phyloP scores from a whole-genome alignment of 345 rosid species.

The Boechera retrofracta region DNA sequence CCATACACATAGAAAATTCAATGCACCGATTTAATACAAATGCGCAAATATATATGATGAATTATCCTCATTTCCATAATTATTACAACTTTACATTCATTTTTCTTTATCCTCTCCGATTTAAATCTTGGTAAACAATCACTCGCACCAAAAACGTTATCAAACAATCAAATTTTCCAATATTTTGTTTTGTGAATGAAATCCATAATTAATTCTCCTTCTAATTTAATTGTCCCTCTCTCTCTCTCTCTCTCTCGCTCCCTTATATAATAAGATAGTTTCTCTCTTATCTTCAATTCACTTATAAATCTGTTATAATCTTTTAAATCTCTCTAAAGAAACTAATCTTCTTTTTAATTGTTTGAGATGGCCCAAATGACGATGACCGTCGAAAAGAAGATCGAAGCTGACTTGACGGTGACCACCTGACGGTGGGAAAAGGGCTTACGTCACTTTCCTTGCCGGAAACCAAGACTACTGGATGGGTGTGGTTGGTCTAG shows the following conservation, averaged over 20 bases:
- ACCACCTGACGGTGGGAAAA: constrained; percentile 9
- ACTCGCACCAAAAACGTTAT: not conserved
- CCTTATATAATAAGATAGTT: not conserved
- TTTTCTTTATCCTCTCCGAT: not conserved
- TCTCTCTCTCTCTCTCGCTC: not conserved
- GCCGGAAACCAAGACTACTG: constrained; percentile 70
- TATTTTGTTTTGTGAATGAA: not conserved
- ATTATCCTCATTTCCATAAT: not conserved
- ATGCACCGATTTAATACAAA: not conserved
- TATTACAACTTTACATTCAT: not conserved
- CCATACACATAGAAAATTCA: not conserved
- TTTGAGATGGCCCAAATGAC: constrained; percentile 8
- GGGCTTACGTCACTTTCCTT: constrained; percentile 60
- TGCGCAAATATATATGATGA: not conserved
- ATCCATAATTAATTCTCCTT: not conserved
- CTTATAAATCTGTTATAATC: not conserved
- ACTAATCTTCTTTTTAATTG: not conserved
- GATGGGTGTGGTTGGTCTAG: constrained; percentile 73
- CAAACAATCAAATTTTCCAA: not conserved
- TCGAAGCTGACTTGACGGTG: not conserved
- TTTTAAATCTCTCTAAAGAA: not conserved
- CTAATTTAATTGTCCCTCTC: not conserved
- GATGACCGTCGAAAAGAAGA: not conserved
- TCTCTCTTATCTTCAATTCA: not conserved
- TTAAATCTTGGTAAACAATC: not conserved